Evolutionary conservation across 192 early-diverging fungal genomes (phyloP).

Genomic region (Paraglomus brasilianum): DNA sequence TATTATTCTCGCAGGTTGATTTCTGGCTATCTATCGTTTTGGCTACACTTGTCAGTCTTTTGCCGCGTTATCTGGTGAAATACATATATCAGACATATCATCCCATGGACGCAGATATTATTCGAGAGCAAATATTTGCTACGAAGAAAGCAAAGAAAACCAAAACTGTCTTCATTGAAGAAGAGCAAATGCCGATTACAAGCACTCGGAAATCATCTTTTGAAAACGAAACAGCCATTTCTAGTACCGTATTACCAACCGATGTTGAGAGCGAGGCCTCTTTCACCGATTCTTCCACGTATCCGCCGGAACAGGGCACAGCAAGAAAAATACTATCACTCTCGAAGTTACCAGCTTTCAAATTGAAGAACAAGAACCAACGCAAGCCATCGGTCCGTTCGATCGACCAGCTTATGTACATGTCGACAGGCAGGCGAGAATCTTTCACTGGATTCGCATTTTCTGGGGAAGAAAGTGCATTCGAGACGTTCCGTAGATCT

Average conservation of each 20-base stretch:
- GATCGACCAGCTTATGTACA: constrained; percentile 39
- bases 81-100: constrained; percentile 66
- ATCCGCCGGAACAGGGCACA: neutral
- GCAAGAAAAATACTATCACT: neutral
- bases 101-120: constrained; percentile 81
- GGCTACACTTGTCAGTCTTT: constrained; percentile 58
- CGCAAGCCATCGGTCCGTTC: constrained; percentile 15
- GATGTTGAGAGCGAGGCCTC: neutral
- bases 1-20: constrained; percentile 58
- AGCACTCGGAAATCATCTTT: neutral
- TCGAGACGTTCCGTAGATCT: constrained; percentile 40
- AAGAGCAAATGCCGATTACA: constrained; percentile 2
- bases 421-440: constrained; percentile 42
- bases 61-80: constrained; percentile 72
- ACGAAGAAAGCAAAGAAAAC: neutral
- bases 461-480: constrained; percentile 43
- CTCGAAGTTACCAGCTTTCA: neutral
- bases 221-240: no score
- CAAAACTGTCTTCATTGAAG: neutral
- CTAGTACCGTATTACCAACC: neutral
- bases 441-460: constrained; percentile 51
- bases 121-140: constrained; percentile 70
- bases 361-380: neutral
- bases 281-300: neutral
- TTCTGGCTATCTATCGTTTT: constrained; percentile 74